Percentiles rank a stretch among this genome's conserved stretches.
Evolutionary conservation across 2,329 filamentous ascomycete species (phyloP).

Genomic region (Penicillium sp.): DNA sequence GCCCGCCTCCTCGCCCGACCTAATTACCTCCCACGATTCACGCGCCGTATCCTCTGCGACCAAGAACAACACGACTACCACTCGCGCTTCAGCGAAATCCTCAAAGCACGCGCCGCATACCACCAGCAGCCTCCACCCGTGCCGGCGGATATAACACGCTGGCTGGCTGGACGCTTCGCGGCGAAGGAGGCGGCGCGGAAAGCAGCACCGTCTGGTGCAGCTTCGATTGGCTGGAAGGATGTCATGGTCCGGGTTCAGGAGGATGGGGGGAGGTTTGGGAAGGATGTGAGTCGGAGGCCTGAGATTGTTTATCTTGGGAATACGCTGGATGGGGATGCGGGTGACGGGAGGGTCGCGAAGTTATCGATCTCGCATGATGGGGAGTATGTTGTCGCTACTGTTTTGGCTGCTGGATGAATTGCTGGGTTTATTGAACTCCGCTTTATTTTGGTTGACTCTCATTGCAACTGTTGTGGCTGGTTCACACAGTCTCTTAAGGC

Average conservation of each 20-base stretch:
- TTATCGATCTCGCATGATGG: slow-evolving; percentile 86
- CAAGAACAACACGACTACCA: slow-evolving; percentile 40
- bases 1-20: slow-evolving; percentile 52
- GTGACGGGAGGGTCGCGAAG: slow-evolving; percentile 56
- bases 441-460: not conserved
- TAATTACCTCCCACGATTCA: slow-evolving; percentile 40
- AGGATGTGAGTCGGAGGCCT: slow-evolving; percentile 31
- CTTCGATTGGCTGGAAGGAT: slow-evolving; percentile 60
- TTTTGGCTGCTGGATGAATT: slow-evolving; percentile 37
- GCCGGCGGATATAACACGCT: slow-evolving; percentile 39
- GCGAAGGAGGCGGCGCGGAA: slow-evolving; percentile 75
- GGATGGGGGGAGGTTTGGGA: slow-evolving; percentile 7
- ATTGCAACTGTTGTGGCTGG: not conserved
- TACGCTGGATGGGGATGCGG: slow-evolving; percentile 12
- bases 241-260: slow-evolving; percentile 47
- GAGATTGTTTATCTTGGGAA: slow-evolving; percentile 38
- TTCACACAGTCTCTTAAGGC: not conserved
- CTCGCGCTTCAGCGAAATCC: slow-evolving; percentile 28
- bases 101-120: not conserved
- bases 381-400: slow-evolving; percentile 64
- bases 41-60: slow-evolving; percentile 40
- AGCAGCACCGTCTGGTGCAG: slow-evolving; percentile 56
- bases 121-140: slow-evolving; percentile 1
- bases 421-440: not conserved
- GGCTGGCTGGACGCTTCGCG: slow-evolving; percentile 58